Conservation (phyloP, 1,284 basidiomycete genomes). For the Fomitopsis betulina region DNA sequence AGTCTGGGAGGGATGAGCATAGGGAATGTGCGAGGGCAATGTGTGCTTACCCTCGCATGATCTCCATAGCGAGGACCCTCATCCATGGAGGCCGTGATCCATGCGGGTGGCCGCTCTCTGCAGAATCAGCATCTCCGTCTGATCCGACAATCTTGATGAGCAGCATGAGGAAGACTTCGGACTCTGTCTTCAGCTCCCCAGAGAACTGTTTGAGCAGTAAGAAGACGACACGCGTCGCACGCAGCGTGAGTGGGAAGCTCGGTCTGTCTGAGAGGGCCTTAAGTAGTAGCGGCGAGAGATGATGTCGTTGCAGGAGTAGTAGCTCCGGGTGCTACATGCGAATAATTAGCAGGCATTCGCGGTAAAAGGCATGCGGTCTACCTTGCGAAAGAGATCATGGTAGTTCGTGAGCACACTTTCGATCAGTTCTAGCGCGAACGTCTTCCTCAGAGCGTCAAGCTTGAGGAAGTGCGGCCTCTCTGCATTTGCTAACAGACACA, state of each 20-base stretch:
- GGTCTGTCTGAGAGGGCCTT: constrained; percentile 83
- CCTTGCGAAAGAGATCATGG: constrained; percentile 81
- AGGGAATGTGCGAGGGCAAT: not conserved
- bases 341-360: not conserved
- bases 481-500: constrained; percentile 82
- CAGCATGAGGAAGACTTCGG: constrained; percentile 81
- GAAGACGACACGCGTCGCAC: constrained; percentile 91
- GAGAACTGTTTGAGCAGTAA: constrained; percentile 91
- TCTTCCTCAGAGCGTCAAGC: constrained; percentile 84
- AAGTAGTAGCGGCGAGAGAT: constrained; percentile 87
- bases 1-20: constrained; percentile 38
- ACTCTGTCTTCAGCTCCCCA: constrained; percentile 71
- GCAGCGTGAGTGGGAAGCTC: constrained; percentile 83
- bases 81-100: constrained; percentile 73
- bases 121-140: constrained; percentile 37
- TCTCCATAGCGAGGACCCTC: constrained; percentile 87
- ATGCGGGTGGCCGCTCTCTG: constrained; percentile 25
- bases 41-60: constrained; percentile 69
- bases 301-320: constrained; percentile 79
- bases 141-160: constrained; percentile 78
- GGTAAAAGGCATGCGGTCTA: constrained; percentile 25
- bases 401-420: constrained; percentile 98
- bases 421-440: constrained; percentile 92
- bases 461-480: constrained; percentile 84
- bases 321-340: constrained; percentile 70